phyloP scores from a whole-genome alignment of 176 grass and related monocot species.

The Secale cereale region DNA sequence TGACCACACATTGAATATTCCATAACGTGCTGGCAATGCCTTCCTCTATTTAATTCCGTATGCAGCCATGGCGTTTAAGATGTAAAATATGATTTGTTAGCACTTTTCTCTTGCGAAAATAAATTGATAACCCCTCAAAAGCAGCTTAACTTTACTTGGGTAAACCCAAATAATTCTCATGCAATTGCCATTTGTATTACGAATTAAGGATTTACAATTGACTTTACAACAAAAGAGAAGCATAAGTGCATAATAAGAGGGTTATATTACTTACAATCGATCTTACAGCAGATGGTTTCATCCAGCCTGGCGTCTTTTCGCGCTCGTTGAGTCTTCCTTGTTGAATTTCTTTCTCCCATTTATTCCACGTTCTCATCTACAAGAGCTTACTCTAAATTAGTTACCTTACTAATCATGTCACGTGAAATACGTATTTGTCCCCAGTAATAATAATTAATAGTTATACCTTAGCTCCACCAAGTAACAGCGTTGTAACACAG shows the following conservation, averaged over 20 bases:
- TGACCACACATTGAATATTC: neutral
- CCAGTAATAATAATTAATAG: neutral
- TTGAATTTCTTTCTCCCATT: slow-evolving; percentile 49
- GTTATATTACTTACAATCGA: slow-evolving; percentile 41
- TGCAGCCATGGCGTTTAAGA: neutral
- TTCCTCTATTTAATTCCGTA: neutral
- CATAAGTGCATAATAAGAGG: slow-evolving; percentile 17
- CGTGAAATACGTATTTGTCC: neutral
- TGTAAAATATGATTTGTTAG: neutral
- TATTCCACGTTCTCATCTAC: slow-evolving; percentile 60
- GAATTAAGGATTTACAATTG: neutral
- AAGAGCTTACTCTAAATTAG: slow-evolving; percentile 9
- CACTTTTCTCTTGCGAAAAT: neutral
- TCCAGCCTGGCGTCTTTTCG: slow-evolving; percentile 28
- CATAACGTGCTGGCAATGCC: neutral
- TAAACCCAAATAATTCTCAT: neutral
- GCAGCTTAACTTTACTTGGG: neutral
- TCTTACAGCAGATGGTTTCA: slow-evolving; percentile 30
- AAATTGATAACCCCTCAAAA: neutral
- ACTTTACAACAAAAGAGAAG: neutral
- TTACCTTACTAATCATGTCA: slow-evolving; percentile 7
- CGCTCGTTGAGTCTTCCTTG: slow-evolving; percentile 27
- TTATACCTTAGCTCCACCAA: slow-evolving; percentile 67
- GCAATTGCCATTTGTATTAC: neutral
- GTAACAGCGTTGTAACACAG: slow-evolving; percentile 65